Base-by-base conservation (phyloP, 257 asterid genomes). In the Salvia splendens region DNA sequence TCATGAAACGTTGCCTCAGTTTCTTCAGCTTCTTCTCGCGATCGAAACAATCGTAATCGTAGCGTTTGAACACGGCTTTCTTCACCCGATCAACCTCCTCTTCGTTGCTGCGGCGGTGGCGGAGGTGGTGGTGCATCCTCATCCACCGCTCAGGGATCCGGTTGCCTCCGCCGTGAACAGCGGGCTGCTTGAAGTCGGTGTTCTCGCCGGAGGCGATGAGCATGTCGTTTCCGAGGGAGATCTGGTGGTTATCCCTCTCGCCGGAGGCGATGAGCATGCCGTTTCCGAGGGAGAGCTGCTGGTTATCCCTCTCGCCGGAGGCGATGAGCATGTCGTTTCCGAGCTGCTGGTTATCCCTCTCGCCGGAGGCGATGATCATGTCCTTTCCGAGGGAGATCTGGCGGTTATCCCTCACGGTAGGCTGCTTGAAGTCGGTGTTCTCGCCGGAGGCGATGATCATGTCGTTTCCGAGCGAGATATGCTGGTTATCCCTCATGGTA, bases 171-270 rank as follows among this genome's bases (percentile, higher is more conserved):
- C 77, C 75, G 60, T 36, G 80, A 10, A 63, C 20, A 12, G 36
- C 62, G 14, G 66, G 78, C 6, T 69, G 15, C 55, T 75, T 79
- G 59, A 78, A 72, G 17, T 84, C 86, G 41, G 60, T 61, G 53
- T 68, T 80, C 41, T 77, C 84, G 6, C 74, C 85, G 54, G 81
- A 63, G 54, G 85, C 28, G 10, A 72, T 30, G 50, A 80, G 40
- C 85, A 80, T 76, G 60, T 79, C 92, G 62, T 80, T 70, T 1
- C 82, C 83, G 64, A 66, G 77, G 67, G 87, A 73, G 57, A 83
- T 47, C 67, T 65, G 30, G 30, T 3, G 30, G 30, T 24, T 24
- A 24, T 24, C 30, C 30, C 30, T 24, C 30, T 60, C 20, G 14
- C 83, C 86, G 45, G 63, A 58, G 54, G 85, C 28, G 10, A 72